phyloP scores from a whole-genome alignment of 805 yeast species.

The Candida verbasci region DNA sequence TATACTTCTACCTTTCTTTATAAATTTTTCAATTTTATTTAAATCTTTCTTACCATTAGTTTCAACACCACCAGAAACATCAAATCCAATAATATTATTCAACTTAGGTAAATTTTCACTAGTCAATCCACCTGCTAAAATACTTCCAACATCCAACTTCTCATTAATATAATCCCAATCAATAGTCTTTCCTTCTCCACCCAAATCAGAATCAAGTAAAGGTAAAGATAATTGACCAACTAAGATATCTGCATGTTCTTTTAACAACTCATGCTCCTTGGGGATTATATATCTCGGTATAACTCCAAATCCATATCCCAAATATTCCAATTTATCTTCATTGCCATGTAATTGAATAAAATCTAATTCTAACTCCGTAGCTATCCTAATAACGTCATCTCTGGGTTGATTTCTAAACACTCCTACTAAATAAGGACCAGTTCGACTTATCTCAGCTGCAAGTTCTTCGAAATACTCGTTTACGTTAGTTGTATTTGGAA shows the following conservation, averaged over 20 bases:
- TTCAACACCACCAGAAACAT: slow-evolving; percentile 95
- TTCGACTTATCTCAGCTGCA: slow-evolving; percentile 20
- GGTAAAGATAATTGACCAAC: slow-evolving; percentile 34
- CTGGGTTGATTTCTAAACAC: slow-evolving; percentile 82
- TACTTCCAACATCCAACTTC: slow-evolving; percentile 35
- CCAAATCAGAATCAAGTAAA: slow-evolving; percentile 79
- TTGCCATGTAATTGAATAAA: slow-evolving; percentile 85
- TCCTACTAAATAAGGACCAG: slow-evolving; percentile 77
- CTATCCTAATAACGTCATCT: slow-evolving; percentile 50
- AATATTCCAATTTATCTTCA: slow-evolving; percentile 47
- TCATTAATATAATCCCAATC: slow-evolving; percentile 54
- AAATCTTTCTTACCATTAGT: slow-evolving; percentile 64
- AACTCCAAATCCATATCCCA: slow-evolving; percentile 47
- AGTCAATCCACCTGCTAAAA: slow-evolving; percentile 87
- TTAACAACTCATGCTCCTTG: slow-evolving; percentile 39
- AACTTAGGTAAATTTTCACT: slow-evolving; percentile 61
- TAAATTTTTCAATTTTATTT: slow-evolving; percentile 55
- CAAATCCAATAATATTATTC: slow-evolving; percentile 77
- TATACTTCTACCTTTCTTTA: no score
- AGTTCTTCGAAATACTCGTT: slow-evolving; percentile 28
- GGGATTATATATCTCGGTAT: slow-evolving; percentile 69
- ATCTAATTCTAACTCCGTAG: slow-evolving; percentile 53
- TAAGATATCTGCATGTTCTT: slow-evolving; percentile 8
- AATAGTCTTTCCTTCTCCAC: slow-evolving; percentile 85
- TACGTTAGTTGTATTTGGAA: slow-evolving; percentile 9